A percentile compares a stretch with the other conserved stretches of the same genome.
phyloP scores from a whole-genome alignment of 805 yeast genomes.

The Ogataea ramenticola region DNA sequence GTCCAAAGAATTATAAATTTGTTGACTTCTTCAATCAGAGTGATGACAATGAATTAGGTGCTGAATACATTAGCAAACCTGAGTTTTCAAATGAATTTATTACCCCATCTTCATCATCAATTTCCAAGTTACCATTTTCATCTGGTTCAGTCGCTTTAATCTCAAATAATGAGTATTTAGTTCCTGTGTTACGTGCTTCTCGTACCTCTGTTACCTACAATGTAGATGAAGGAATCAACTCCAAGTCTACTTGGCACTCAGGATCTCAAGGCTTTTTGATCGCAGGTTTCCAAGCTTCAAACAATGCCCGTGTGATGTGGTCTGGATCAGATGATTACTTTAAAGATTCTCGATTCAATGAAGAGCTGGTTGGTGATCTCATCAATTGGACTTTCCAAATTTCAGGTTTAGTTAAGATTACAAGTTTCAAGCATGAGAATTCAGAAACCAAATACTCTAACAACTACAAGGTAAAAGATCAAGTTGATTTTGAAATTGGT shows the following conservation, averaged over 20 bases:
- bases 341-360: constrained; percentile 27
- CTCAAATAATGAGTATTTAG: constrained; percentile 56
- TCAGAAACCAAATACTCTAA: constrained; percentile 28
- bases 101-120: not conserved
- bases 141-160: constrained; percentile 64
- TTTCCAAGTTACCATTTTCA: constrained; percentile 12
- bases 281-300: constrained; percentile 72
- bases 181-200: constrained; percentile 67
- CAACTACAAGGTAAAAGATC: constrained; percentile 69
- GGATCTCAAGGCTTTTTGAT: constrained; percentile 74
- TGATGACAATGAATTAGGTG: not conserved
- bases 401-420: constrained; percentile 52
- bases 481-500: constrained; percentile 47
- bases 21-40: constrained; percentile 53
- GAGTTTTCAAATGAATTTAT: constrained; percentile 24
- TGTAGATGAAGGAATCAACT: constrained; percentile 31
- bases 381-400: constrained; percentile 71
- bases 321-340: constrained; percentile 62
- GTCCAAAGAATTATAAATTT: constrained; percentile 63
- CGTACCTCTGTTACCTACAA: constrained; percentile 54
- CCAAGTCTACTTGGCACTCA: constrained; percentile 58
- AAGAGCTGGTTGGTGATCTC: constrained; percentile 36
- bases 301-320: constrained; percentile 78
- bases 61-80: constrained; percentile 17
- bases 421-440: constrained; percentile 48